These are phyloP conservation scores for Oryza officinalis DNA, from an alignment of 176 grass and related monocot genomes.

Conservation along the genomic window DNA sequence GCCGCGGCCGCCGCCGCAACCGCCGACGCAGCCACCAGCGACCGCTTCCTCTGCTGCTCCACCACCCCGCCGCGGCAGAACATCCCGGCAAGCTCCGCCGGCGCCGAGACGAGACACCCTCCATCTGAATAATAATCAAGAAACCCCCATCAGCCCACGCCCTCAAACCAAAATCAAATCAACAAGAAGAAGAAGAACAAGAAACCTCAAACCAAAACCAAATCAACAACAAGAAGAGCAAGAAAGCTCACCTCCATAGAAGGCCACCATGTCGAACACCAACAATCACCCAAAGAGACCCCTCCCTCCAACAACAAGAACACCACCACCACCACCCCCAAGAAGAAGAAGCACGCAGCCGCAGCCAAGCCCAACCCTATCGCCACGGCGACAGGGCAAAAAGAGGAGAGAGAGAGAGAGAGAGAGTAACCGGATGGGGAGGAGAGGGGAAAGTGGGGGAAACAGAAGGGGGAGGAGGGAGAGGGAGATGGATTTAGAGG, in stretches of 20 bases:
- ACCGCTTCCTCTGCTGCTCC: constrained; percentile 57
- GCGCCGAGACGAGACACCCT: constrained; percentile 52
- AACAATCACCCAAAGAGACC: neutral
- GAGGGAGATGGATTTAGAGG: neutral
- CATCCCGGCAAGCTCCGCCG: constrained; percentile 37
- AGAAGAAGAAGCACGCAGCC: neutral
- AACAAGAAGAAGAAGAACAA: neutral
- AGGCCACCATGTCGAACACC: constrained; percentile 49
- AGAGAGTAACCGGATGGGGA: neutral
- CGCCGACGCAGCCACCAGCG: constrained; percentile 50
- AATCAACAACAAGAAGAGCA: neutral
- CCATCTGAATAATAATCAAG: constrained; percentile 39
- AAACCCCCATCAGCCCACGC: neutral
- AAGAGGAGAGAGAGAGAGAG: neutral
- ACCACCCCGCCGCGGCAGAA: constrained; percentile 35
- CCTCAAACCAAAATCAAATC: neutral
- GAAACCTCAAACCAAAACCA: constrained; percentile 9
- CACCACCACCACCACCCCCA: neutral
- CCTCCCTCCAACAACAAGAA: neutral
- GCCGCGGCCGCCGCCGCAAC: constrained; percentile 38
- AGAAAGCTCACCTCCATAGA: constrained; percentile 53
- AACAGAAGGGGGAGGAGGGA: neutral
- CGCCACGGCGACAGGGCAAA: constrained; percentile 56
- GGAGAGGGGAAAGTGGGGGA: neutral
- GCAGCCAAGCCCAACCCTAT: constrained; percentile 49